A percentile compares a stretch with the other conserved stretches of the same genome.
Conservation (phyloP, 2,329 filamentous ascomycete genomes). For the Fusarium sp. region DNA sequence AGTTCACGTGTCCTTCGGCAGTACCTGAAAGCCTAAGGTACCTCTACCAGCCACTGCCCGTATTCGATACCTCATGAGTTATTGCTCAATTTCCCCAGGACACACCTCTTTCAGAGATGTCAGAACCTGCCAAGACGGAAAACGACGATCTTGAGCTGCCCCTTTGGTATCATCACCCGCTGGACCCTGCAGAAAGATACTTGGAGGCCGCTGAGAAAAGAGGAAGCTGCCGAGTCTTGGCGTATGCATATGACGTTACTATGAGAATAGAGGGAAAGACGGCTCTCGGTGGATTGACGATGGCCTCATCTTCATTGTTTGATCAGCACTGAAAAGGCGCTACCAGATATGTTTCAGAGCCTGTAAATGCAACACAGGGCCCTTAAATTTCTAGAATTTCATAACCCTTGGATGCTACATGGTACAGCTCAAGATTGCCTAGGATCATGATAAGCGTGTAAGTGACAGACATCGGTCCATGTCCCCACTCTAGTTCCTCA, state of each 20-base stretch:
- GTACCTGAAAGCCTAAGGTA: constrained; percentile 7
- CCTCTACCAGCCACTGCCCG: background rate
- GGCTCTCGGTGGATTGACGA: constrained; percentile 16
- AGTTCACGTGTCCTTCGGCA: background rate
- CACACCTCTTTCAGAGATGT: background rate
- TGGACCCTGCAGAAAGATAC: constrained; percentile 33
- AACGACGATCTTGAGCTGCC: constrained; percentile 30
- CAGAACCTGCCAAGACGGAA: constrained; percentile 36
- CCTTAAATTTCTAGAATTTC: constrained; percentile 3
- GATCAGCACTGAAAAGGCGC: constrained; percentile 16
- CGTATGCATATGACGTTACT: constrained; percentile 39
- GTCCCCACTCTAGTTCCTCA: constrained; percentile 32
- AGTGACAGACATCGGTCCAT: constrained; percentile 13
- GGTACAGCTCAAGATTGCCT: constrained; percentile 6
- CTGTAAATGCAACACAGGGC: background rate
- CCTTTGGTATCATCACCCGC: constrained; percentile 21
- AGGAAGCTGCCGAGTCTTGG: constrained; percentile 28
- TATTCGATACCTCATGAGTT: background rate
- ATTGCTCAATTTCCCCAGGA: background rate
- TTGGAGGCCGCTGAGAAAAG: constrained; percentile 37
- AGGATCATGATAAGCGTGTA: constrained; percentile 33
- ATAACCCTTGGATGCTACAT: constrained; percentile 4
- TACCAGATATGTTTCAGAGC: constrained; percentile 12
- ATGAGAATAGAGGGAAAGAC: constrained; percentile 14
- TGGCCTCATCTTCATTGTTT: constrained; percentile 26